Evolutionary conservation across 371 early-diverging fungal species (phyloP).

Genomic region (Apophysomyces ossiformis): DNA sequence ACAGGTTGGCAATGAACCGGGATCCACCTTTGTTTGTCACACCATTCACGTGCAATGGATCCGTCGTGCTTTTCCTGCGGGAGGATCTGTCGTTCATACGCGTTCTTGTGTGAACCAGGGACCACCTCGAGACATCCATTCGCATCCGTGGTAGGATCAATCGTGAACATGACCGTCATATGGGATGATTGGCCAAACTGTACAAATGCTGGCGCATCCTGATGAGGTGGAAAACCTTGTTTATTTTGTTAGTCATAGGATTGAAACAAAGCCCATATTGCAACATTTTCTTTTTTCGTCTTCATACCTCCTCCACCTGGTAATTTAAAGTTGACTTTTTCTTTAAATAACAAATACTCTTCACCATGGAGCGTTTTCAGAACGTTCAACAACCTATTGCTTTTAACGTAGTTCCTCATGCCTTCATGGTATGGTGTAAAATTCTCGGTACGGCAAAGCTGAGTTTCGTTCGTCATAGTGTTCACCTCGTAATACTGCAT

Average conservation of each 20-base stretch:
- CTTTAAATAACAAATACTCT: slow-evolving; percentile 60
- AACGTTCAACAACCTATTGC: slow-evolving; percentile 43
- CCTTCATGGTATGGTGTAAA: slow-evolving; percentile 56
- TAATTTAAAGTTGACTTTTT: slow-evolving; percentile 63
- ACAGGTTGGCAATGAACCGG: slow-evolving; percentile 58
- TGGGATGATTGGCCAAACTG: slow-evolving; percentile 58
- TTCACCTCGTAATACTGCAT: slow-evolving; percentile 65
- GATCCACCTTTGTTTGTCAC: slow-evolving; percentile 46
- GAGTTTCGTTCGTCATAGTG: slow-evolving; percentile 37
- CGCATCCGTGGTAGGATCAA: slow-evolving; percentile 53
- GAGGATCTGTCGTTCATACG: slow-evolving; percentile 30
- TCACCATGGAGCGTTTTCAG: slow-evolving; percentile 52
- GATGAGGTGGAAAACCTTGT: slow-evolving; percentile 55
- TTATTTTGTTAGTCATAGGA: neutral
- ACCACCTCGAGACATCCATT: slow-evolving; percentile 63
- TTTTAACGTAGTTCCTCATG: slow-evolving; percentile 43
- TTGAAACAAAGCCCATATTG: neutral
- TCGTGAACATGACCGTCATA: slow-evolving; percentile 59
- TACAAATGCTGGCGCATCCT: slow-evolving; percentile 61
- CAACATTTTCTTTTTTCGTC: neutral
- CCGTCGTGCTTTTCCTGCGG: slow-evolving; percentile 51
- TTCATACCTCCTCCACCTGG: slow-evolving; percentile 57
- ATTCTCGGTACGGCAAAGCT: slow-evolving; percentile 62
- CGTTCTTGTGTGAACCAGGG: slow-evolving; percentile 52
- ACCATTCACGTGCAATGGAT: slow-evolving; percentile 52